Evolutionary conservation across 1,284 basidiomycete genomes (phyloP).

Genomic region (Tylopilus sp.): DNA sequence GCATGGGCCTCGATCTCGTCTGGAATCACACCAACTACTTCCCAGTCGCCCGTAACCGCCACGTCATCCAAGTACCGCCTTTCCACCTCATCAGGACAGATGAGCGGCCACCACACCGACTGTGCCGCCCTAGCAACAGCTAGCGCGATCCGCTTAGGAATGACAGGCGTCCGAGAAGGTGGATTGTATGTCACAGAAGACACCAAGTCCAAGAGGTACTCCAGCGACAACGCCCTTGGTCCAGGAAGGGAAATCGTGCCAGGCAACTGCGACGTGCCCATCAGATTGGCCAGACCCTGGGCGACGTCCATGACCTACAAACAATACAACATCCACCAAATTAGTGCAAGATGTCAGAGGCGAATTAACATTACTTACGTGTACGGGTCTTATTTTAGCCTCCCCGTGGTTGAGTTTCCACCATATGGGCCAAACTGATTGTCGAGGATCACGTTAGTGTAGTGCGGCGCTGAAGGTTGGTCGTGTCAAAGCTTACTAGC

Average conservation of each 20-base stretch:
- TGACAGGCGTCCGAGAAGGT: constrained; percentile 60
- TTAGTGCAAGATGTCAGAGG: constrained; percentile 4
- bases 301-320: constrained; percentile 87
- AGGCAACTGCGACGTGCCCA: constrained; percentile 55
- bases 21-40: constrained; percentile 63
- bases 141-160: constrained; percentile 76
- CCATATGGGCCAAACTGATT: constrained; percentile 79
- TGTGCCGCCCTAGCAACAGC: constrained; percentile 67
- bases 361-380: constrained; percentile 52
- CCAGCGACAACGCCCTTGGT: constrained; percentile 80
- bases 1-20: constrained; percentile 87
- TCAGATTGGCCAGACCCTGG: constrained; percentile 80
- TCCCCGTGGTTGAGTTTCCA: constrained; percentile 89
- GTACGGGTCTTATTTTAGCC: constrained; percentile 86
- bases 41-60: constrained; percentile 61
- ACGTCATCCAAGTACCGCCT: constrained; percentile 84
- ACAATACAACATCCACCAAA: constrained; percentile 19
- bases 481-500: constrained; percentile 56
- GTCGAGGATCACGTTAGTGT: constrained; percentile 30
- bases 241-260: constrained; percentile 84
- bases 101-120: constrained; percentile 86
- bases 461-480: constrained; percentile 8
- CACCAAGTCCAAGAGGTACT: constrained; percentile 81
- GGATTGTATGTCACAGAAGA: constrained; percentile 76
- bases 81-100: constrained; percentile 88